A percentile compares a stretch with the other conserved stretches of the same genome.
phyloP scores from a whole-genome alignment of 225 moss, liverwort and hornwort species.

The Anthoceros angustus region DNA sequence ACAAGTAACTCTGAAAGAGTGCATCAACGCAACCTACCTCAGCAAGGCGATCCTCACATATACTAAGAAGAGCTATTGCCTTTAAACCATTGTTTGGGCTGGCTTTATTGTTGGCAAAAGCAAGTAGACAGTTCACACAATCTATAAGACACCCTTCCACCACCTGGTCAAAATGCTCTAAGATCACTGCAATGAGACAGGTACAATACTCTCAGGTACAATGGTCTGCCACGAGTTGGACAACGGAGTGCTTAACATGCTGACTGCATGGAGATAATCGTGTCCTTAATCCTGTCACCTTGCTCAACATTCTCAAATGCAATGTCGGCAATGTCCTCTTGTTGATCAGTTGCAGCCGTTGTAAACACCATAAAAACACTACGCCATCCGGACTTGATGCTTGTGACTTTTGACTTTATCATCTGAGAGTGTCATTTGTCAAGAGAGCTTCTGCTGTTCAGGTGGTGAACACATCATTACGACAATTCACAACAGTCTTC shows the following conservation, averaged over 20 bases:
- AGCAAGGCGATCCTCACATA: conserved; percentile 98
- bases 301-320: conserved; percentile 99
- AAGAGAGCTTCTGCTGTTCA: no score
- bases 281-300: conserved; percentile 4
- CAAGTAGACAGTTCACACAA: conserved; percentile 91
- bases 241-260: no score
- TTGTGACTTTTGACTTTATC: conserved; percentile 96
- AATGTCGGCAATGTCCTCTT: conserved; percentile 76
- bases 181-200: conserved; percentile 25
- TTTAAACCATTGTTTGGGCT: conserved; percentile 81
- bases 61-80: conserved; percentile 88
- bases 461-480: no score
- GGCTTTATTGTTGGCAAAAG: conserved; percentile 91
- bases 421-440: no score
- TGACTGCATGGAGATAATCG: background rate
- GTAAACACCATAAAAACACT: conserved; percentile 98
- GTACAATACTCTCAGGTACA: background rate
- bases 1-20: no score
- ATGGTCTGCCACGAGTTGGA: background rate
- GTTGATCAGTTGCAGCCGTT: conserved; percentile 77
- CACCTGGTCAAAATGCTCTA: conserved; percentile 99
- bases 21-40: no score
- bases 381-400: conserved; percentile 96
- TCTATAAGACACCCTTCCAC: conserved; percentile 99
- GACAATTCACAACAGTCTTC: no score